Conservation (phyloP, 768 basidiomycete genomes). For the Gelatoporia subvermispora region DNA sequence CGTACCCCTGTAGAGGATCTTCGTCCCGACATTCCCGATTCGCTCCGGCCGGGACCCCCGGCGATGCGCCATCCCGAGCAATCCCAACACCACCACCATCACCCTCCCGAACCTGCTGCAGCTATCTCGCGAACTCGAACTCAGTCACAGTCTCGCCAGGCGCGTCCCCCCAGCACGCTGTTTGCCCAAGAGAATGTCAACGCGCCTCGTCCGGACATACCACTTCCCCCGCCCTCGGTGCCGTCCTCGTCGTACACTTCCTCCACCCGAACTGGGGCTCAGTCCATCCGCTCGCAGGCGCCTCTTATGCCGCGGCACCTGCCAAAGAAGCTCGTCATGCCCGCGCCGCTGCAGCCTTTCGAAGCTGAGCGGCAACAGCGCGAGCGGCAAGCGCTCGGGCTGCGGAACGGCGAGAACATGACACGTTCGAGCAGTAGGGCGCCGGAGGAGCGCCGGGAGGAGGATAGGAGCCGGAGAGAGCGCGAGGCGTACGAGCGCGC, state of each 20-base stretch:
- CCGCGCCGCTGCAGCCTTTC: slow-evolving; percentile 50
- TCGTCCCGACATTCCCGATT: no score
- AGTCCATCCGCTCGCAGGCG: slow-evolving; percentile 1
- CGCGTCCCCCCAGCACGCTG: no score
- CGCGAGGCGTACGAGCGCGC: neutral
- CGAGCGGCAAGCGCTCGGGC: slow-evolving; percentile 1
- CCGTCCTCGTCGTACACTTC: neutral
- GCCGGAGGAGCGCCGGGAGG: neutral
- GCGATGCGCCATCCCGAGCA: no score
- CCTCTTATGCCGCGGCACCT: slow-evolving; percentile 31
- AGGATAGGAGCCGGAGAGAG: neutral
- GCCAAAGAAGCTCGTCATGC: slow-evolving; percentile 72
- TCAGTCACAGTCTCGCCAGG: no score
- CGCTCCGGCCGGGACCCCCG: no score
- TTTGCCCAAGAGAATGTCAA: neutral
- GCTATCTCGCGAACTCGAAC: no score
- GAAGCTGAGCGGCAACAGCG: slow-evolving; percentile 5
- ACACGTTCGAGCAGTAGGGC: neutral
- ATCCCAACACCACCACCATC: no score
- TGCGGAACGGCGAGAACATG: neutral
- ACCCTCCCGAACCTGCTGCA: no score
- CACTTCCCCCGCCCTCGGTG: slow-evolving; percentile 9
- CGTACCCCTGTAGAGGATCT: no score
- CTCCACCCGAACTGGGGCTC: neutral
- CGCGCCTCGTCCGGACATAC: slow-evolving; percentile 11